Evolutionary conservation across 352 stramenopile species (phyloP), one percentile per base, ranked within the genome.

Genomic region (Peronosclerospora sorghi): DNA sequence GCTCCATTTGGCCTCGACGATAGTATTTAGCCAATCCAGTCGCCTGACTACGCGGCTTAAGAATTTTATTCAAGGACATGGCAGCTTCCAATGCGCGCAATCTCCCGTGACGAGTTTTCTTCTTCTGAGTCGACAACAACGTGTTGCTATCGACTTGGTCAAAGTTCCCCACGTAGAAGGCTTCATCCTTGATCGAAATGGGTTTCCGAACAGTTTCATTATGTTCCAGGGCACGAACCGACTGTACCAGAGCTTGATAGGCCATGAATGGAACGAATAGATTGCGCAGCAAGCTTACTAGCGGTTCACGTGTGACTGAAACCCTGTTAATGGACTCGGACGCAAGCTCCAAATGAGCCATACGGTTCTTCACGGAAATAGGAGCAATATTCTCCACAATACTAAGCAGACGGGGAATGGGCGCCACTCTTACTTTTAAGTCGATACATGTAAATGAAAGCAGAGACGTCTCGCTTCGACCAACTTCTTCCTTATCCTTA

Each of bases 361-460:
- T 5, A 7, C 69, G 68, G 41, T 70, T 60, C 8, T 59, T 47
- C 8, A 82, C 51, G 12, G 68, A 58, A 18, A 83, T 61, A 5
- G 69, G 71, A 38, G 61, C 56, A 39, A 82, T 55, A 23, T 66
- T 57, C 41, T 79, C 63, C n/a, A 83, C 71, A 35, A 83, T 63
- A 8, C 59, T 60, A 18, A 83, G 54, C 30, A 80, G 42, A 15
- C 68, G 56, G n/a, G 59, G 54, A 51, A 83, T 79, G 8, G 71
- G 66, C 2, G 71, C 66, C 10, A 83, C 55, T 17, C 68, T 68
- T 9, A 79, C 42, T 35, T 68, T 75, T 19, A 82, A 43, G 13
- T 65, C 51, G 7, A 83, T 28, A 2, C 52, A 54, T 8, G 66
- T 51, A 9, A 76, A 67, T 9, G 48, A 56, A 34, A 83, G 34